A percentile compares a stretch with the other conserved stretches of the same genome.
Conservation (phyloP, 768 basidiomycete species). For the Pleurotus citrinopileatus region DNA sequence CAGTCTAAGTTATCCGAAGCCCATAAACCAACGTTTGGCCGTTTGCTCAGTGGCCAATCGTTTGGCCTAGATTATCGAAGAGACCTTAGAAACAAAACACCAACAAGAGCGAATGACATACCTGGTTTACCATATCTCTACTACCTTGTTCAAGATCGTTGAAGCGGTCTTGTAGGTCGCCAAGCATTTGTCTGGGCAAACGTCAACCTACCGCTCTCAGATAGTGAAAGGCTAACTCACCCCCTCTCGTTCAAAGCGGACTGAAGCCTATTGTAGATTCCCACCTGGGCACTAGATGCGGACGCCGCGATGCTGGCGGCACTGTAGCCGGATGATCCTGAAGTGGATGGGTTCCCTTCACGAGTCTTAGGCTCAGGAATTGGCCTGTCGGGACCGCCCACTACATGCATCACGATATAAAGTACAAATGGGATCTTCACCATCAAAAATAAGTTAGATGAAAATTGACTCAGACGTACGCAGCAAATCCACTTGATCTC, state of each 20-base stretch:
- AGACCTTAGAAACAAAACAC: not conserved
- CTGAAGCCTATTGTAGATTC: conserved; percentile 43
- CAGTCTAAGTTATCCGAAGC: conserved; percentile 43
- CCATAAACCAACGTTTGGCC: conserved; percentile 56
- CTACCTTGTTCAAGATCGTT: conserved; percentile 65
- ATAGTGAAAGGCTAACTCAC: conserved; percentile 30
- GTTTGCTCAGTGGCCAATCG: conserved; percentile 59
- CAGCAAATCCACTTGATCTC: conserved; percentile 57
- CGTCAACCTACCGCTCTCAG: not conserved
- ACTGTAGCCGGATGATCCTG: conserved; percentile 6
- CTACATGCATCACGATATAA: conserved; percentile 28
- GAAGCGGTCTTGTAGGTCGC: conserved; percentile 59
- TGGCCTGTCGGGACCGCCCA: conserved; percentile 66
- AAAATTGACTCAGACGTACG: conserved; percentile 39
- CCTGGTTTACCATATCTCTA: conserved; percentile 63
- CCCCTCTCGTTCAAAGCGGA: conserved; percentile 63
- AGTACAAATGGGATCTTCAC: not conserved
- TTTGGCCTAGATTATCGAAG: conserved; percentile 44
- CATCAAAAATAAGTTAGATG: not conserved
- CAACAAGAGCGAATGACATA: conserved; percentile 19
- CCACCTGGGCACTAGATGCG: conserved; percentile 33
- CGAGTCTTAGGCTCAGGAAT: conserved; percentile 27
- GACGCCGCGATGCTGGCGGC: conserved; percentile 26
- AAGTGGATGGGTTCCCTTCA: conserved; percentile 1
- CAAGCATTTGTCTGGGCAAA: conserved; percentile 56